These are phyloP conservation scores for Terfezia boudieri DNA, from an alignment of 495 filamentous ascomycete genomes.

Conservation along the genomic window DNA sequence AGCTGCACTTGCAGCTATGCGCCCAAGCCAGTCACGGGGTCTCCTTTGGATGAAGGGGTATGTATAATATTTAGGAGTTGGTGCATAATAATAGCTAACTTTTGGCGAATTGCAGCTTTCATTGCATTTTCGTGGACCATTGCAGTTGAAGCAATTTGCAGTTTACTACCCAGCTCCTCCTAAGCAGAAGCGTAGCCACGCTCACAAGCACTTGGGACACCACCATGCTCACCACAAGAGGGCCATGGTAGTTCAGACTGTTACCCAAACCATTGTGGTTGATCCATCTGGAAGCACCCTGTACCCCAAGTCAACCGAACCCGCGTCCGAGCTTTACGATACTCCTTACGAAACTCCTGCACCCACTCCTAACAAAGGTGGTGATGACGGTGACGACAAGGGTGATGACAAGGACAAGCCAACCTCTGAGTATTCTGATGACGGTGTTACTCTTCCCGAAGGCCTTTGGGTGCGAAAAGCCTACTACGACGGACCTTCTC, in stretches of 20 bases:
- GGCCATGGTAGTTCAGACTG: constrained; percentile 1
- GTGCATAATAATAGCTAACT: too few species aligned
- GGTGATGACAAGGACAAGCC: background rate
- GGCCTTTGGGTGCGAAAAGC: constrained; percentile 20
- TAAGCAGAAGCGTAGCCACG: constrained; percentile 18
- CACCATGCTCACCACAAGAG: constrained; percentile 21
- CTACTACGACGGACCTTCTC: constrained; percentile 33
- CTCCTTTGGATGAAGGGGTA: constrained; percentile 47
- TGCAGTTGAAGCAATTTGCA: constrained; percentile 38
- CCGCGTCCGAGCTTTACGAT: background rate
- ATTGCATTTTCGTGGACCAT: constrained; percentile 45
- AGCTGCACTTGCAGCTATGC: constrained; percentile 31
- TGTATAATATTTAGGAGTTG: constrained; percentile 6
- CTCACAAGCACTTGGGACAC: constrained; percentile 20
- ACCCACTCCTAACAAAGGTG: constrained; percentile 12
- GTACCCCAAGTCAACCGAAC: constrained; percentile 7
- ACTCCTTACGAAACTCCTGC: constrained; percentile 10
- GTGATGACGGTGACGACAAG: constrained; percentile 4
- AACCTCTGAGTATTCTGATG: background rate
- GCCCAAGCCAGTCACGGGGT: constrained; percentile 30
- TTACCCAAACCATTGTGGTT: constrained; percentile 12
- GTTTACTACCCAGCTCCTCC: constrained; percentile 29
- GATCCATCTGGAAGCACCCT: constrained; percentile 8
- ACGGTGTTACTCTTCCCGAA: constrained; percentile 7
- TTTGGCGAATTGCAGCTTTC: constrained; percentile 29